These are phyloP conservation scores for Cytidiella melzeri DNA, from an alignment of 768 basidiomycete species.

Conservation along the genomic window DNA sequence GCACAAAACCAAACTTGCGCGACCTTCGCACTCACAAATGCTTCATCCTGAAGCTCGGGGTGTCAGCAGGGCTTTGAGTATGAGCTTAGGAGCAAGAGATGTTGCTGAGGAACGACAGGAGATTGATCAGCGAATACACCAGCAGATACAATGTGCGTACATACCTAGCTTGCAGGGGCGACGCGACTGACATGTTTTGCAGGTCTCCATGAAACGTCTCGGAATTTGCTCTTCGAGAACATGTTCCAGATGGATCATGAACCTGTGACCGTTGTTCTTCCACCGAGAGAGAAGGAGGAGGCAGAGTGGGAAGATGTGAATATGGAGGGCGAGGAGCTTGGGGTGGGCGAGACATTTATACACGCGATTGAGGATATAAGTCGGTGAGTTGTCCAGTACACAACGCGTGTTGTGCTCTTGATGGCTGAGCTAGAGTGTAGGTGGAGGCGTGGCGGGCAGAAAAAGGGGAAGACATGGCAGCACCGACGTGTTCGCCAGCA, in stretches of 20 bases:
- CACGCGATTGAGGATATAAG: not conserved
- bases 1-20: not conserved
- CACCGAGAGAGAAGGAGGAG: not conserved
- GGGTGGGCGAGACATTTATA: not conserved
- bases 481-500: not conserved
- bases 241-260: not conserved
- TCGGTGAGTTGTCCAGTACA: not conserved
- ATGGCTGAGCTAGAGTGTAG: not conserved
- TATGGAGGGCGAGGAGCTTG: not conserved
- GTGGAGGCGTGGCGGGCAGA: not conserved
- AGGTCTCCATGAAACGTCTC: not conserved
- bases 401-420: not conserved
- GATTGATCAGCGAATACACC: not conserved
- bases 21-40: not conserved
- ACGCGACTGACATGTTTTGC: not conserved
- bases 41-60: not conserved
- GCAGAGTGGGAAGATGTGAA: not conserved
- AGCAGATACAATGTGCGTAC: not conserved
- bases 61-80: not conserved
- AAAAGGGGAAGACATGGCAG: not conserved
- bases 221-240: not conserved
- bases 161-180: not conserved
- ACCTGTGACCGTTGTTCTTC: not conserved
- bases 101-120: not conserved
- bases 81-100: not conserved